Evolutionary conservation across 495 filamentous ascomycete species (phyloP), one percentile per base, ranked within the genome.

Genomic region (Venustampulla echinocandica): DNA sequence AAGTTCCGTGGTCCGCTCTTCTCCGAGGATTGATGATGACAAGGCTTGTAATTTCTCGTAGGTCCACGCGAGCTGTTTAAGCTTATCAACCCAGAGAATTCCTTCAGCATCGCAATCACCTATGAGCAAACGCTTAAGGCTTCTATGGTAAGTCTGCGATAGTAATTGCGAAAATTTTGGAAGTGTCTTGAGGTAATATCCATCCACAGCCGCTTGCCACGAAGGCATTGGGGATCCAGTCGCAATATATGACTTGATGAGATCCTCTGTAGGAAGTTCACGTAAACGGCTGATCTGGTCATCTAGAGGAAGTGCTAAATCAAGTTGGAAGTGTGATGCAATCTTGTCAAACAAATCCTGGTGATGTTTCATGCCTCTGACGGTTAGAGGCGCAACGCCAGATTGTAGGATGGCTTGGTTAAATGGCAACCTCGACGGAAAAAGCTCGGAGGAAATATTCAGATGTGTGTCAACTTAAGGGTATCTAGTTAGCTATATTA

Each of bases 401-500:
- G 35, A 38, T 15, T 38, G 35, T 7, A 38, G 35, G 17, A 38
- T 38, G 6, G 35, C 35, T 15, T 38, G 35, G 14, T 7, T 20
- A 33, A 47, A 47, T 10, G 33, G 33, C 3, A 22, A 10, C 2
- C 10, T 10, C 19, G 10, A n/a, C 15, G 14, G 13, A 19, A 38
- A 47, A 20, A 47, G 23, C 17, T 38, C 44, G 15, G 44, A 47
- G 10, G 9, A 37, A 10, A 47, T 24, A 3, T 1, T 21, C 6
- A 37, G 24, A 25, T 47, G 44, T 22, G 33, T 37, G 20, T 47
- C 33, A 15, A 37, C 44, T 47, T n/a, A n/a, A 37, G 17, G 14
- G 23, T 10, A 13, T 6, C 32, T 9, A n/a, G 13, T 6, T 20
- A 11, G n/a, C n/a, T 39, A 38, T 15, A 7, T n/a, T 38, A 7